Conservation (phyloP, 1,139 yeast species). For the Taphrina populina region DNA sequence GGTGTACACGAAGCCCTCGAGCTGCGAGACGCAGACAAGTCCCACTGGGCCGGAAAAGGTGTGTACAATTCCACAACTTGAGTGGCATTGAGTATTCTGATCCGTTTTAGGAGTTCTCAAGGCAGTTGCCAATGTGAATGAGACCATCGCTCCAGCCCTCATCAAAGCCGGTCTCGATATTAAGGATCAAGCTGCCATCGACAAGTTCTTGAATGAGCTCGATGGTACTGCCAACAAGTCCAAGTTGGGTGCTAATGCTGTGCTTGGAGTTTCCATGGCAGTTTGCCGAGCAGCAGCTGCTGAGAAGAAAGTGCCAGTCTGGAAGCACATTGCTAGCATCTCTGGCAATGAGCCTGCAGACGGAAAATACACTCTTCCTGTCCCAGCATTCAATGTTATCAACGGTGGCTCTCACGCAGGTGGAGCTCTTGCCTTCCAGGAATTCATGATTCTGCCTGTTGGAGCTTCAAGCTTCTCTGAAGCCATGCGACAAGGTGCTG, state of each 20-base stretch:
- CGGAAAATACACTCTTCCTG: constrained; percentile 51
- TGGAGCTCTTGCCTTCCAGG: constrained; percentile 97
- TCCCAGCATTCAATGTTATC: constrained; percentile 70
- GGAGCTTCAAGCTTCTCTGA: constrained; percentile 84
- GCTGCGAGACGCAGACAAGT: constrained; percentile 90
- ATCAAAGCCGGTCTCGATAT: constrained; percentile 71
- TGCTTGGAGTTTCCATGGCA: constrained; percentile 91
- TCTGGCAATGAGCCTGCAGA: constrained; percentile 54
- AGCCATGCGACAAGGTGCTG: constrained; percentile 92
- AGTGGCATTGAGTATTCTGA: constrained; percentile 43
- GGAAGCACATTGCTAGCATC: constrained; percentile 76
- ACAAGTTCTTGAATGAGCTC: constrained; percentile 69
- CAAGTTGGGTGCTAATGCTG: constrained; percentile 93
- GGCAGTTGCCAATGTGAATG: constrained; percentile 90
- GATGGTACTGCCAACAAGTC: constrained; percentile 94
- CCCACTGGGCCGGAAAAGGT: constrained; percentile 91
- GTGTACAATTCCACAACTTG: neutral
- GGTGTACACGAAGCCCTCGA: constrained; percentile 83
- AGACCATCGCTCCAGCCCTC: constrained; percentile 83
- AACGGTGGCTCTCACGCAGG: constrained; percentile 99
- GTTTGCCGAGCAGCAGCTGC: constrained; percentile 95
- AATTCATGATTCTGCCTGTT: constrained; percentile 95
- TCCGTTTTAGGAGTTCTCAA: constrained; percentile 55
- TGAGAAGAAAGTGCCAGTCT: constrained; percentile 76
- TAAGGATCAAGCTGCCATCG: constrained; percentile 74